A percentile compares a stretch with the other conserved stretches of the same genome.
Conservation (phyloP, 257 asterid species). For the Petrea volubilis region DNA sequence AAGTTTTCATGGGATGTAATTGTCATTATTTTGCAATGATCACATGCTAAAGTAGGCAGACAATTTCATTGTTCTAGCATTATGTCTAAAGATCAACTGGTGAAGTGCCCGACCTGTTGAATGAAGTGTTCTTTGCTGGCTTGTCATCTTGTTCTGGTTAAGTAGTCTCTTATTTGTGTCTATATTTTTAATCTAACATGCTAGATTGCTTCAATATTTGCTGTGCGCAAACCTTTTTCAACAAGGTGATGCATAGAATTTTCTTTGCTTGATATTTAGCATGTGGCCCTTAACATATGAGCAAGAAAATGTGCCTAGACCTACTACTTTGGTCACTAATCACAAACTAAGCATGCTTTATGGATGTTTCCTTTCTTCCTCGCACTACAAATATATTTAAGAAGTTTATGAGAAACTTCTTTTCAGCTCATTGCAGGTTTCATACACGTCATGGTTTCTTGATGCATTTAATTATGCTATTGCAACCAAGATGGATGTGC, state of each 20-base stretch:
- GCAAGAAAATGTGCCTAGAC: not conserved
- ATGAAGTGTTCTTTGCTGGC: not conserved
- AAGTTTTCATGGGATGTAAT: not conserved
- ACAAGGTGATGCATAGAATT: not conserved
- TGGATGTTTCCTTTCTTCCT: constrained; percentile 4
- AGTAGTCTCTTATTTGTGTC: not conserved
- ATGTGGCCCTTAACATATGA: constrained; percentile 3
- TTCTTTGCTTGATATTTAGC: not conserved
- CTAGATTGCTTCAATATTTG: not conserved
- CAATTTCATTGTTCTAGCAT: not conserved
- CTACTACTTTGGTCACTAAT: not conserved
- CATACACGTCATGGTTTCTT: constrained; percentile 99
- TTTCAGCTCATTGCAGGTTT: constrained; percentile 98
- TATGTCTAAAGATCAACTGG: not conserved
- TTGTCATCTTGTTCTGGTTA: not conserved
- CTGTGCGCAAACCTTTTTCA: not conserved
- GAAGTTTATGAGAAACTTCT: constrained; percentile 78
- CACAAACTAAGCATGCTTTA: constrained; percentile 6
- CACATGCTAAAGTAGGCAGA: constrained; percentile 14
- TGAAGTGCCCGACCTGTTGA: not conserved
- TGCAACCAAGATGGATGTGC: constrained; percentile 94
- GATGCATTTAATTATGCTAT: constrained; percentile 98
- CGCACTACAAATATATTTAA: constrained; percentile 31
- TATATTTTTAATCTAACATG: not conserved
- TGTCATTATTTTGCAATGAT: not conserved